Base-by-base conservation (phyloP, 345 rosid species). In the Lenwebbia sp. region DNA sequence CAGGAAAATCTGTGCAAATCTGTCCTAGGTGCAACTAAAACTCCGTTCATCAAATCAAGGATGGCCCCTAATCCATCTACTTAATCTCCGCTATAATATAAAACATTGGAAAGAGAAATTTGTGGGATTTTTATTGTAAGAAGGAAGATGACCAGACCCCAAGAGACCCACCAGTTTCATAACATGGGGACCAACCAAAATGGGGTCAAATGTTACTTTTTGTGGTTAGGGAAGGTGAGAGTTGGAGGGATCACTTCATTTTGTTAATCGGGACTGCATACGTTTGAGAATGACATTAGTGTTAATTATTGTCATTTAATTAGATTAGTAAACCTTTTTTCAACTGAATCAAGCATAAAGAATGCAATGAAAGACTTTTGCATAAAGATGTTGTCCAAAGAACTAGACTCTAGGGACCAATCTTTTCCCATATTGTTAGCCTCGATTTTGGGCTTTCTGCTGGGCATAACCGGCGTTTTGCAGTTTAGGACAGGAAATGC, bases 361-460 rank as follows among this genome's bases (percentile, higher is more conserved):
- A 70, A 70, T 21, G 26, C 81, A 23, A 19, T 13, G 13, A 40
- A 19, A 37, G 47, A 37, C 47, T 70, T 70, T 37, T 40, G 81
- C 23, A 19, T 70, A 37, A 70, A 19, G 47, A 70, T 37, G 26
- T 19, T 70, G 47, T 19, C 81, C 47, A 70, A 70, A 70, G 37
- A 37, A 37, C 26, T 1, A 37, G 47, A 1, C 47, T 19, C 5
- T 15, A 6, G 47, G 15, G 12, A 56, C 23, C 62, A 87, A 12
- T 25, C 37, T 83, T 41, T 54, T 33, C 86, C 85, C 56, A 76
- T 58, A 53, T 53, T 22, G 84, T 83, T 75, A 52, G 86, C 90
- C 92, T 83, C 70, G 81, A 88, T 86, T 88, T 37, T 28, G 82
- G 89, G 90, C 89, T 91, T 88, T 50, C 87, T 70, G 54, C 56